These are phyloP conservation scores for Moniliophthora roreri DNA, from an alignment of 1,284 basidiomycete species.

Conservation along the genomic window DNA sequence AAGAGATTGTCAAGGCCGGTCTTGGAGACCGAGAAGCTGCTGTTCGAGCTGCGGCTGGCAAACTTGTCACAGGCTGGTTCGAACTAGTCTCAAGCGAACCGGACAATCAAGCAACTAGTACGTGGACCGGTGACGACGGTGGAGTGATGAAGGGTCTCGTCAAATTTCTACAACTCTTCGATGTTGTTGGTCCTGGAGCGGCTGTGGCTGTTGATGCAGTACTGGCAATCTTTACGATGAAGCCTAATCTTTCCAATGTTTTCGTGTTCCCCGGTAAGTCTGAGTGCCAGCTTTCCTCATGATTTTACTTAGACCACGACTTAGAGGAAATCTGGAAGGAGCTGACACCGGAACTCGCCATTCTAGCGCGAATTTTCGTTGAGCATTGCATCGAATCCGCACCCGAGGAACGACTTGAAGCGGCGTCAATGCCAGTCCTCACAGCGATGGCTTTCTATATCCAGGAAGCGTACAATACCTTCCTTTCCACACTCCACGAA, in stretches of 20 bases:
- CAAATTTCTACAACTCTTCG: slow-evolving; percentile 43
- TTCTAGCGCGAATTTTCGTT: slow-evolving; percentile 84
- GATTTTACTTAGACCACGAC: neutral
- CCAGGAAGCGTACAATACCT: slow-evolving; percentile 76
- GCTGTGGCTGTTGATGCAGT: slow-evolving; percentile 46
- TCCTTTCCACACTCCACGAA: slow-evolving; percentile 54
- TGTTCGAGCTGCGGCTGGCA: slow-evolving; percentile 81
- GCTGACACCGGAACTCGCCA: slow-evolving; percentile 80
- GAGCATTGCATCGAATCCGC: slow-evolving; percentile 73
- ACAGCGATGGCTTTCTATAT: slow-evolving; percentile 88
- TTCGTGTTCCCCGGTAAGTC: slow-evolving; percentile 73
- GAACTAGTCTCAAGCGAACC: slow-evolving; percentile 47
- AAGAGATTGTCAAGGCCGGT: slow-evolving; percentile 78
- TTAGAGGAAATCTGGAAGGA: slow-evolving; percentile 76
- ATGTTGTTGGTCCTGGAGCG: slow-evolving; percentile 46
- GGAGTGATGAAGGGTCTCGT: slow-evolving; percentile 45
- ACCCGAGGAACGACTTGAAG: slow-evolving; percentile 71
- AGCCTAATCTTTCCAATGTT: slow-evolving; percentile 46
- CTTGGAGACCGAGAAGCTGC: slow-evolving; percentile 84
- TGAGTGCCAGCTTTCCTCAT: neutral
- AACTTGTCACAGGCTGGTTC: slow-evolving; percentile 79
- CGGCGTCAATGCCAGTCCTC: slow-evolving; percentile 78
- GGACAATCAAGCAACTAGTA: slow-evolving; percentile 22
- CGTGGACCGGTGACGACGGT: slow-evolving; percentile 49
- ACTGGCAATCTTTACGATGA: slow-evolving; percentile 40